Percentiles rank a stretch among this genome's conserved stretches.
Conservation (phyloP, 2,329 filamentous ascomycete genomes). For the Beauveria scarabaeidicola region DNA sequence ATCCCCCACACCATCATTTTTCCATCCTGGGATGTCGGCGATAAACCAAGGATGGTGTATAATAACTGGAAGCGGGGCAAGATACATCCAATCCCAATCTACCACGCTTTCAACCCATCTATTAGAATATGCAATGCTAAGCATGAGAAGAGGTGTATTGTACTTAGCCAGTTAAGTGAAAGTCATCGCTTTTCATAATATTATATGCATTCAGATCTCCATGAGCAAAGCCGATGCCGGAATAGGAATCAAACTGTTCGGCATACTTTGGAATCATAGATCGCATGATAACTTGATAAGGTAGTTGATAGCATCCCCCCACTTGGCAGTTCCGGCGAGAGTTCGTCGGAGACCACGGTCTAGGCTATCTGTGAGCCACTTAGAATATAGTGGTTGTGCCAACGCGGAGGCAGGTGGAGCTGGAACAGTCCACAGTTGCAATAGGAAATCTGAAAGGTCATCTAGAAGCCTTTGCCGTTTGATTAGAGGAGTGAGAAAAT, state of each 20-base stretch:
- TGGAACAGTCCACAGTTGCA: conserved; percentile 1
- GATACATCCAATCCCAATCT: conserved; percentile 6
- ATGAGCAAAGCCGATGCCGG: background rate
- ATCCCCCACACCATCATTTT: background rate
- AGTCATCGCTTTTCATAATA: background rate
- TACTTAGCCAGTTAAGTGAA: background rate
- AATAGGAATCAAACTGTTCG: background rate
- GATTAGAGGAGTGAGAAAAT: background rate
- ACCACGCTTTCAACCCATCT: background rate
- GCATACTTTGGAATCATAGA: conserved; percentile 1
- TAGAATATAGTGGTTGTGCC: background rate
- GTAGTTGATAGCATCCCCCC: conserved; percentile 2
- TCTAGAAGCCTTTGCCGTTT: background rate
- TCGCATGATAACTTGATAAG: conserved; percentile 8
- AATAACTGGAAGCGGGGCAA: background rate
- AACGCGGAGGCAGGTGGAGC: background rate
- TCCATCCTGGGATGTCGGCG: conserved; percentile 1
- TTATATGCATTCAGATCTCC: background rate
- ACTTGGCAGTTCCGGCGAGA: background rate
- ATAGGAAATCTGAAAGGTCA: background rate
- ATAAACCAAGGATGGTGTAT: conserved; percentile 8
- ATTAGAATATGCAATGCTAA: background rate
- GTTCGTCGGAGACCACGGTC: background rate
- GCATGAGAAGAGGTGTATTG: background rate
- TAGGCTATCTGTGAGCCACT: conserved; percentile 2